Percentiles rank a stretch among this genome's conserved stretches.
phyloP scores from a whole-genome alignment of 2,329 filamentous ascomycete species.

The Thelonectria rubi region DNA sequence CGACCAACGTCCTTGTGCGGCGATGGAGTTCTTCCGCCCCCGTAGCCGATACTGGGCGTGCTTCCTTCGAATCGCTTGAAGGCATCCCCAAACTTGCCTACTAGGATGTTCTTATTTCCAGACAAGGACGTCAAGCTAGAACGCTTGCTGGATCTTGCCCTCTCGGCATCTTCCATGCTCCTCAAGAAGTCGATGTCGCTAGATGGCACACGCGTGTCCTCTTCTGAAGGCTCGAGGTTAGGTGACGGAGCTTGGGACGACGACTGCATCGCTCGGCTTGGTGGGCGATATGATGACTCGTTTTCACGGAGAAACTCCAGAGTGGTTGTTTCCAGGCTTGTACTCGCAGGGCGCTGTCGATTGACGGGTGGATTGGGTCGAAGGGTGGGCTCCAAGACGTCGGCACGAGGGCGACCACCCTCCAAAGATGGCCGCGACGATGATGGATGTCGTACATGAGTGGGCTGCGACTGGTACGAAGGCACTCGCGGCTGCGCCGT shows the following conservation, averaged over 20 bases:
- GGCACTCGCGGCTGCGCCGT: conserved; percentile 33
- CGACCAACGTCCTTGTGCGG: conserved; percentile 59
- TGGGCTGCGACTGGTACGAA: conserved; percentile 39
- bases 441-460: conserved; percentile 40
- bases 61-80: conserved; percentile 88
- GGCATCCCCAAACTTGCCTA: conserved; percentile 89
- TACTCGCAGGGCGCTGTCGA: conserved; percentile 79
- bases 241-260: conserved; percentile 51
- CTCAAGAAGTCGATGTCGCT: conserved; percentile 84
- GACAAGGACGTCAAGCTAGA: conserved; percentile 77
- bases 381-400: conserved; percentile 37
- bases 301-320: conserved; percentile 83
- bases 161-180: conserved; percentile 72
- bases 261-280: conserved; percentile 39
- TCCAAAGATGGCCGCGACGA: conserved; percentile 42
- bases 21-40: conserved; percentile 55
- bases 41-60: conserved; percentile 41
- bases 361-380: conserved; percentile 46
- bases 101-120: conserved; percentile 82
- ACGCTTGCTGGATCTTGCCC: conserved; percentile 68
- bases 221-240: conserved; percentile 49
- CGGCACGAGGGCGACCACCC: conserved; percentile 40
- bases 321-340: conserved; percentile 79
- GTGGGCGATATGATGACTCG: conserved; percentile 64
- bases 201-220: conserved; percentile 56